These are phyloP conservation scores for Apiospora marii DNA, from an alignment of 2,329 filamentous ascomycete genomes.

Conservation along the genomic window DNA sequence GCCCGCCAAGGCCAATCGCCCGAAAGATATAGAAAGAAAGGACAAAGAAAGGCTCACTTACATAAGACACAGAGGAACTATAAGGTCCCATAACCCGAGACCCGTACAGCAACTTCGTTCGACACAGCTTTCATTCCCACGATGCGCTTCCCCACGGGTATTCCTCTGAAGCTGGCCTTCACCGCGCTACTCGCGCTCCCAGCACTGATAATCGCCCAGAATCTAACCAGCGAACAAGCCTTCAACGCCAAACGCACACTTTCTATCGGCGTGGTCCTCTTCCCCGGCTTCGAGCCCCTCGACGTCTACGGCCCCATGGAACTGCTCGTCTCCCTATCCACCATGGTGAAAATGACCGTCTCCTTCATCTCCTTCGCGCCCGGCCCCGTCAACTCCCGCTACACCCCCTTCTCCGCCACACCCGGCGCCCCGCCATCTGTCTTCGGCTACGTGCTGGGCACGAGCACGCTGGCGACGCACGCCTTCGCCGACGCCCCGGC, in stretches of 20 bases:
- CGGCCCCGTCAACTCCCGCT: slow-evolving; percentile 47
- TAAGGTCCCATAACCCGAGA: neutral
- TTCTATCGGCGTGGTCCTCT: slow-evolving; percentile 42
- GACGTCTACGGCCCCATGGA: slow-evolving; percentile 58
- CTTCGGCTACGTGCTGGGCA: slow-evolving; percentile 35
- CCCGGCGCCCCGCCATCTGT: slow-evolving; percentile 48
- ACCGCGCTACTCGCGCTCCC: neutral
- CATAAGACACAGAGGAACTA: neutral
- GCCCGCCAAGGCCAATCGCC: too few relatives aligned
- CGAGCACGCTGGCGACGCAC: slow-evolving; percentile 41
- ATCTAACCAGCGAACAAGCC: neutral
- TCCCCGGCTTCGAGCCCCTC: slow-evolving; percentile 53
- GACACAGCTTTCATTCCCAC: neutral
- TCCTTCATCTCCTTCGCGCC: slow-evolving; percentile 50
- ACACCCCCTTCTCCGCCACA: slow-evolving; percentile 50
- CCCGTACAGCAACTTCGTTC: neutral
- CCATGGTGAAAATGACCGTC: slow-evolving; percentile 27
- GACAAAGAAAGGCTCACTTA: too few relatives aligned
- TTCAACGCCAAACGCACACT: neutral
- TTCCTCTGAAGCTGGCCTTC: neutral
- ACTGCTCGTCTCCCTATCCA: neutral
- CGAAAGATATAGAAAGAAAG: too few relatives aligned
- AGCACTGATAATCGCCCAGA: neutral
- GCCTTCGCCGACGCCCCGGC: slow-evolving; percentile 47
- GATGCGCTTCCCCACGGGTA: neutral